These are phyloP conservation scores for Pseudoscleropodium purum DNA, from an alignment of 225 moss, liverwort and hornwort genomes.

Conservation along the genomic window DNA sequence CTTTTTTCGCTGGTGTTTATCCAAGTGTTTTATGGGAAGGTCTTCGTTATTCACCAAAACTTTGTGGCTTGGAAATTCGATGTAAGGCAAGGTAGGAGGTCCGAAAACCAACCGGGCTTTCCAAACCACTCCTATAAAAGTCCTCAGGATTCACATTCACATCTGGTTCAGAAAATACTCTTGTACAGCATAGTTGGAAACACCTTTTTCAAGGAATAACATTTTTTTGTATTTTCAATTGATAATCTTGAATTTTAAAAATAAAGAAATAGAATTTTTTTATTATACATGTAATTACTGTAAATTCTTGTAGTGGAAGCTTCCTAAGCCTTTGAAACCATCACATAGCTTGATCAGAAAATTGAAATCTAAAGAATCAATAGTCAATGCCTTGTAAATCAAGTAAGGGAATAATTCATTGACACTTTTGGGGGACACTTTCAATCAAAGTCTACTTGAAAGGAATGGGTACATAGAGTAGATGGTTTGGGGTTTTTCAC, in stretches of 20 bases:
- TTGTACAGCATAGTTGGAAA: no score
- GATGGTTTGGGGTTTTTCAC: no score
- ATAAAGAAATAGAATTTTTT: no score
- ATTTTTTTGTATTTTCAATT: no score
- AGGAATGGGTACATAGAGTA: no score
- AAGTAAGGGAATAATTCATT: no score
- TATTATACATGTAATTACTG: background rate
- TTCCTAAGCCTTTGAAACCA: accelerated
- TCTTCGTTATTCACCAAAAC: background rate
- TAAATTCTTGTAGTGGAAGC: background rate
- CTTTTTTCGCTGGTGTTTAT: background rate
- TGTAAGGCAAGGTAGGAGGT: background rate
- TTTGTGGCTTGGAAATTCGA: background rate
- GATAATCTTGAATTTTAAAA: no score
- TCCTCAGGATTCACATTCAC: background rate
- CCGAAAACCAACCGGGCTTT: background rate
- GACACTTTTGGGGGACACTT: no score
- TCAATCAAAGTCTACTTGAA: no score
- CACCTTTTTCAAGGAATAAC: no score
- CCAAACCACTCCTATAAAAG: background rate
- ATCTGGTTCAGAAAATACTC: background rate
- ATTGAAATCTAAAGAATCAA: background rate
- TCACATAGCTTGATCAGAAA: background rate
- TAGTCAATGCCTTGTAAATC: background rate
- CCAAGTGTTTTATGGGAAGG: no score